Evolutionary conservation across 495 filamentous ascomycete species (phyloP).

Genomic region (Acidiella bohemica): DNA sequence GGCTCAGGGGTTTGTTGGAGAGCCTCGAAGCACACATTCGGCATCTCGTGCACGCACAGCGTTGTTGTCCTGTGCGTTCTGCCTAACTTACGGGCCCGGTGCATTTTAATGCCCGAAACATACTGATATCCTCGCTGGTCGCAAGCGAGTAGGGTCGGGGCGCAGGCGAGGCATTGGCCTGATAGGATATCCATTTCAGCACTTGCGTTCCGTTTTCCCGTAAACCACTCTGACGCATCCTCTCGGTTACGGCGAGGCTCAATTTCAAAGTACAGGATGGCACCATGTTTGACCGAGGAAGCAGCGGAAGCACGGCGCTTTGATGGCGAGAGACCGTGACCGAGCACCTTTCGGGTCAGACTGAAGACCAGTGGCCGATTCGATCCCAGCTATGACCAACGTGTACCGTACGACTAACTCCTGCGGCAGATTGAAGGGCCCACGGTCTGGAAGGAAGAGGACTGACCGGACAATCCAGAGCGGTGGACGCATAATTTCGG

Average conservation of each 20-base stretch:
- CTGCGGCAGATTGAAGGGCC: constrained; percentile 59
- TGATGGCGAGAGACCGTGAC: constrained; percentile 14
- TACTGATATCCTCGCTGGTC: background rate
- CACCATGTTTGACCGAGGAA: constrained; percentile 7
- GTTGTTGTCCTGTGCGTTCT: no score
- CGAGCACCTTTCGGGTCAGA: constrained; percentile 27
- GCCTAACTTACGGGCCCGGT: no score
- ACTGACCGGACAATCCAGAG: constrained; percentile 54
- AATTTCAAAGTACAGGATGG: constrained; percentile 6
- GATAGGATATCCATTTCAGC: no score
- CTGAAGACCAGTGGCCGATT: constrained; percentile 65
- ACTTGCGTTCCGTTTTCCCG: background rate
- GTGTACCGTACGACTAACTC: constrained; percentile 57
- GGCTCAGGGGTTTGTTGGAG: no score
- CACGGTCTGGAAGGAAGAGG: constrained; percentile 65
- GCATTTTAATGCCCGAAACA: no score
- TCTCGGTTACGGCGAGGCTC: background rate
- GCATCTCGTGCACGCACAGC: no score
- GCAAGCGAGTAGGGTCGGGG: no score
- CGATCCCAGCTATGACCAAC: constrained; percentile 50
- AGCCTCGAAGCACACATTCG: no score
- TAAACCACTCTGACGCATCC: background rate
- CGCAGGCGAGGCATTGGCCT: no score
- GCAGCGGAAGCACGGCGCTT: constrained; percentile 3
- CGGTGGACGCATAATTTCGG: constrained; percentile 64